Base-by-base conservation (phyloP, 2,329 filamentous ascomycete genomes). In the Aureobasidium sp. region DNA sequence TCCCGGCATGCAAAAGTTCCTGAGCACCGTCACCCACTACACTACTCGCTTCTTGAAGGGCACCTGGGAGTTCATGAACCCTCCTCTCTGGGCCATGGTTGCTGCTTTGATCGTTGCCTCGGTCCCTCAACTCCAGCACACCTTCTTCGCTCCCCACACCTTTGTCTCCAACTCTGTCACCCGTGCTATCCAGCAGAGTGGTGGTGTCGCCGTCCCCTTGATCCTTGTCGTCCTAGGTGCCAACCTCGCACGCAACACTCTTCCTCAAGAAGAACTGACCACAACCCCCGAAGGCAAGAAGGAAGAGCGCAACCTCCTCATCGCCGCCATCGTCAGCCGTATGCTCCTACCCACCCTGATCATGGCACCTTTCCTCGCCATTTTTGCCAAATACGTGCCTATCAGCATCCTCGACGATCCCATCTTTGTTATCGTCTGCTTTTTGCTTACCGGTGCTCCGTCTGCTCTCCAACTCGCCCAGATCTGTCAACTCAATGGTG, bases 341-440 rank as follows among this genome's bases (percentile, higher is more conserved):
- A 99, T 99, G 94, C 74, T 97, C 7, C 80, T 99, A 5, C 94
- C 94, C 1, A 96, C 90, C 0, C 70, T 95, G 44, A 83, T 97
- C 73, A 97, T 97, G 90, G 90, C 91, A 0, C 94, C 94, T 2
- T 78, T 97, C 49, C 78, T 99, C 39, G 93, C 93, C 0, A 65
- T 97, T 16, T 82, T 88, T 48, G 94, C 94, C 63, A 97, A 97
- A 73, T 97, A 87, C 70, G 84, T 96, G 30, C 91, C 91, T 3
- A 83, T 99, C 70, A 95, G 90, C 78, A 97, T 99, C 68, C 80
- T 99, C 37, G 94, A 95, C 72, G 94, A 99, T 71, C 94, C 94
- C 10, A 99, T 99, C 69, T 99, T 99, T 74, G 87, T 99, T 67
- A 90, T 99, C 67, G 94, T 99, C 39, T 97, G 92, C 77, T 99